Percentiles rank a stretch among this genome's conserved stretches.
Evolutionary conservation across 192 early-diverging fungal genomes (phyloP).

Genomic region (Rhizophagus clarus): DNA sequence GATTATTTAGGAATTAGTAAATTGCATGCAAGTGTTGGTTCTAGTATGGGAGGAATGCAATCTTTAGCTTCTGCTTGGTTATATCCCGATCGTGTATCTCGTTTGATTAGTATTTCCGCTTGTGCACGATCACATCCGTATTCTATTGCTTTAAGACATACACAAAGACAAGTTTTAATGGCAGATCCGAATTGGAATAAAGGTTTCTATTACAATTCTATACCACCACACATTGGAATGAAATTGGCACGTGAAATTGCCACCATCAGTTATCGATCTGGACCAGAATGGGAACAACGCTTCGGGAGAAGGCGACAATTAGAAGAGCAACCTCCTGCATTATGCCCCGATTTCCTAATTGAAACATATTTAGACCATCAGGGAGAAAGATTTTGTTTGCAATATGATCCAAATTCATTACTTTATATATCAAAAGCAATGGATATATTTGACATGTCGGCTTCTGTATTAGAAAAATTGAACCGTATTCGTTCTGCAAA

Average conservation of each 20-base stretch:
- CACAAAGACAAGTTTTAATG: slow-evolving; percentile 94
- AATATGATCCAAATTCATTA: slow-evolving; percentile 93
- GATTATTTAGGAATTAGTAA: slow-evolving; percentile 76
- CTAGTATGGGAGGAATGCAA: slow-evolving; percentile 97
- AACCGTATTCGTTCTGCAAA: slow-evolving; percentile 45
- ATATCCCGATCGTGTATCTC: slow-evolving; percentile 79
- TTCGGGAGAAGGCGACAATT: slow-evolving; percentile 85
- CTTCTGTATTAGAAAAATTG: slow-evolving; percentile 49
- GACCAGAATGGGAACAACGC: slow-evolving; percentile 96
- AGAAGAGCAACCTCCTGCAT: slow-evolving; percentile 70
- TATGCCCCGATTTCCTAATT: slow-evolving; percentile 93
- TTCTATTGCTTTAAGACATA: slow-evolving; percentile 90
- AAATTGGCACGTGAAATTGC: slow-evolving; percentile 94
- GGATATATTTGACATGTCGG: slow-evolving; percentile 97
- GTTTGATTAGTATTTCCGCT: slow-evolving; percentile 84
- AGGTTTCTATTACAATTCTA: slow-evolving; percentile 88
- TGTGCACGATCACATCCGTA: slow-evolving; percentile 95
- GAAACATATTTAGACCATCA: slow-evolving; percentile 96
- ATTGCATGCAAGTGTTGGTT: slow-evolving; percentile 88
- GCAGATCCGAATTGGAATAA: slow-evolving; percentile 94
- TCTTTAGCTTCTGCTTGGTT: slow-evolving; percentile 83
- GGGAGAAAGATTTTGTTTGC: slow-evolving; percentile 89
- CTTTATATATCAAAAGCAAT: slow-evolving; percentile 96
- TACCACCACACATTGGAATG: slow-evolving; percentile 92
- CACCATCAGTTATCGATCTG: slow-evolving; percentile 92